phyloP scores from a whole-genome alignment of 805 yeast genomes.

The Kazachstania bromeliacearum region DNA sequence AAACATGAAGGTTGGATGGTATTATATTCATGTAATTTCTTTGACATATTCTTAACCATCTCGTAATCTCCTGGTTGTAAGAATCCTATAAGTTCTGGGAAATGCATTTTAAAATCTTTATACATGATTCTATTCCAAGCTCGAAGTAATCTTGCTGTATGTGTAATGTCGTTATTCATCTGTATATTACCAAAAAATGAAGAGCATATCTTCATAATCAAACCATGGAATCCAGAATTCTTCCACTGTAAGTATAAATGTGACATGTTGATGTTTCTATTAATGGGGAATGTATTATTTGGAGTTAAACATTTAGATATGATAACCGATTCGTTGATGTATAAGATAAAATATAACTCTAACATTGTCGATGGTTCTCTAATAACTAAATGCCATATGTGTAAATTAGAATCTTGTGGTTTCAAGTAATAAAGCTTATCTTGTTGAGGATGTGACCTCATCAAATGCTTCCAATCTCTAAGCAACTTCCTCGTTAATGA shows the following conservation, averaged over 20 bases:
- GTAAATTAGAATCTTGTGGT: conserved; percentile 29
- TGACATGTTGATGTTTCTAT: conserved; percentile 20
- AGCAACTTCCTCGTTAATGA: conserved; percentile 20
- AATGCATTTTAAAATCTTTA: conserved; percentile 19
- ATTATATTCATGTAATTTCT: conserved; percentile 4
- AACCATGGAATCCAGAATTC: conserved; percentile 15
- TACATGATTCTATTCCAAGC: conserved; percentile 28
- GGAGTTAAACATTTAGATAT: conserved; percentile 25
- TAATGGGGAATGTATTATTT: conserved; percentile 19
- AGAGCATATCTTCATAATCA: conserved; percentile 17
- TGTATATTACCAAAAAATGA: conserved; percentile 9
- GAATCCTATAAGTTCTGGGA: conserved; percentile 23
- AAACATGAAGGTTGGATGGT: no score
- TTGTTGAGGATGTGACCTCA: conserved; percentile 3
- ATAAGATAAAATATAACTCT: conserved; percentile 21
- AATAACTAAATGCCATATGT: conserved; percentile 26
- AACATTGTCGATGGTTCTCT: conserved; percentile 10
- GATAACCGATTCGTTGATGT: conserved; percentile 14
- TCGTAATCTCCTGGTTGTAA: conserved; percentile 21
- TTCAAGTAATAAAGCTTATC: conserved; percentile 13
- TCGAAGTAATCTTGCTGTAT: conserved; percentile 2
- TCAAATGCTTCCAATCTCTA: conserved; percentile 27
- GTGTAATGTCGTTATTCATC: not conserved
- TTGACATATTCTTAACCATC: conserved; percentile 11
- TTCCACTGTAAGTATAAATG: conserved; percentile 14